phyloP scores from a whole-genome alignment of 495 filamentous ascomycete species.

The Friedmanniomyces simplex region DNA sequence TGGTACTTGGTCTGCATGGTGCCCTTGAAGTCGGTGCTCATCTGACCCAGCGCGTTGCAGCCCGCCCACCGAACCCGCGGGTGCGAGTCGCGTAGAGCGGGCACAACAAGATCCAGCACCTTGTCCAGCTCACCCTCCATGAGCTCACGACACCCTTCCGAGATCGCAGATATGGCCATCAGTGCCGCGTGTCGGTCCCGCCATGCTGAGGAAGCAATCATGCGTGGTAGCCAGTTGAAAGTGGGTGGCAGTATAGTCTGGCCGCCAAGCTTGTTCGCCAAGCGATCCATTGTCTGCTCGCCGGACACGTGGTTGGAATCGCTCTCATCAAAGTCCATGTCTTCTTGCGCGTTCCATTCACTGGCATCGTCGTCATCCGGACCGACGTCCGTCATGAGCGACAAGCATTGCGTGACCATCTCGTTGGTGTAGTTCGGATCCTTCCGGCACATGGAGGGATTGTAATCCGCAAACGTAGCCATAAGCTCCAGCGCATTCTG shows the following conservation, averaged over 20 bases:
- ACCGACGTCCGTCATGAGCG: slow-evolving; percentile 98
- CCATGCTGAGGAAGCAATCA: slow-evolving; percentile 95
- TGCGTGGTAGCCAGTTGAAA: slow-evolving; percentile 90
- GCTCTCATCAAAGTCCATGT: slow-evolving; percentile 91
- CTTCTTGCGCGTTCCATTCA: slow-evolving; percentile 89
- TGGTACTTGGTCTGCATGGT: slow-evolving; percentile 98
- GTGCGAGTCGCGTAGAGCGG: slow-evolving; percentile 82
- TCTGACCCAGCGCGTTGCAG: slow-evolving; percentile 96
- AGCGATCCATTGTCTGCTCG: slow-evolving; percentile 96
- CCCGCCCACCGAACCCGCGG: slow-evolving; percentile 95
- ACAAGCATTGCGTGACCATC: slow-evolving; percentile 98
- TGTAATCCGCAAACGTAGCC: slow-evolving; percentile 95
- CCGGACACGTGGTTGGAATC: slow-evolving; percentile 97
- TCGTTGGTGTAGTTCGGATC: slow-evolving; percentile 79
- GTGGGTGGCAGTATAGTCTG: slow-evolving; percentile 79
- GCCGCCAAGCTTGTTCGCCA: slow-evolving; percentile 95
- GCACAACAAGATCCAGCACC: slow-evolving; percentile 85
- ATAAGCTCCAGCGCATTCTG: slow-evolving; percentile 95
- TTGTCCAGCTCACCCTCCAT: slow-evolving; percentile 93
- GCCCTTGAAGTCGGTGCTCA: slow-evolving; percentile 98
- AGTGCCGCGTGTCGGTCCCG: slow-evolving; percentile 92
- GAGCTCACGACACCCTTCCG: slow-evolving; percentile 89
- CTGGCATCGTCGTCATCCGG: slow-evolving; percentile 87
- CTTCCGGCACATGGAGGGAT: slow-evolving; percentile 86
- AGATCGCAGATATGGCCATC: slow-evolving; percentile 99